phyloP scores from a whole-genome alignment of 441 rosid species.

The Francoa sonchifolia region DNA sequence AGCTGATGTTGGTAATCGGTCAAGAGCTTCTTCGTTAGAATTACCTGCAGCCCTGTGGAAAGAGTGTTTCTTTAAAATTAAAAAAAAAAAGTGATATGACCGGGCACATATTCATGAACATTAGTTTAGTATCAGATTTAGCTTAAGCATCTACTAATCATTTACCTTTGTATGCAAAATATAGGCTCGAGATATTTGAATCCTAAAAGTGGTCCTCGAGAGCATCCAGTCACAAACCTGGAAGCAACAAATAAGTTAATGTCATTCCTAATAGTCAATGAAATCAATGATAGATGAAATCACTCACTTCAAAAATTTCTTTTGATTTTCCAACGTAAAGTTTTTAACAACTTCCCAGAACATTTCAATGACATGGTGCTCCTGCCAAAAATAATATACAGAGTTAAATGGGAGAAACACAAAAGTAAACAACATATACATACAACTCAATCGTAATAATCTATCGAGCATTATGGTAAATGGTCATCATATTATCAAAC shows the following conservation, averaged over 20 bases:
- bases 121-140: too few species aligned
- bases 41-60: conserved; percentile 60
- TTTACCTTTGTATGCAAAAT: conserved; percentile 95
- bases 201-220: conserved; percentile 90
- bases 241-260: conserved; percentile 11
- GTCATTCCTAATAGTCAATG: conserved; percentile 9
- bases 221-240: conserved; percentile 98
- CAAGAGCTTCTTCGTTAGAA: conserved; percentile 71
- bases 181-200: conserved; percentile 84
- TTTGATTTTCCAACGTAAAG: conserved; percentile 70
- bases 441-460: too few species aligned
- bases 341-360: conserved; percentile 91
- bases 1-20: conserved; percentile 87
- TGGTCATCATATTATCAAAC: too few species aligned
- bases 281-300: conserved; percentile 1
- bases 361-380: conserved; percentile 86
- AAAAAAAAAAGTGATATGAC: background rate
- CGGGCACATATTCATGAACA: background rate
- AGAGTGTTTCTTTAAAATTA: conserved; percentile 1
- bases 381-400: too few species aligned
- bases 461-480: too few species aligned
- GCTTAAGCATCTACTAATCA: too few species aligned
- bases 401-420: too few species aligned
- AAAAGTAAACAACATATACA: too few species aligned
- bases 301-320: conserved; percentile 85